Base-by-base conservation (phyloP, 208 protist species). In the Jaenimonas drosophilae region DNA sequence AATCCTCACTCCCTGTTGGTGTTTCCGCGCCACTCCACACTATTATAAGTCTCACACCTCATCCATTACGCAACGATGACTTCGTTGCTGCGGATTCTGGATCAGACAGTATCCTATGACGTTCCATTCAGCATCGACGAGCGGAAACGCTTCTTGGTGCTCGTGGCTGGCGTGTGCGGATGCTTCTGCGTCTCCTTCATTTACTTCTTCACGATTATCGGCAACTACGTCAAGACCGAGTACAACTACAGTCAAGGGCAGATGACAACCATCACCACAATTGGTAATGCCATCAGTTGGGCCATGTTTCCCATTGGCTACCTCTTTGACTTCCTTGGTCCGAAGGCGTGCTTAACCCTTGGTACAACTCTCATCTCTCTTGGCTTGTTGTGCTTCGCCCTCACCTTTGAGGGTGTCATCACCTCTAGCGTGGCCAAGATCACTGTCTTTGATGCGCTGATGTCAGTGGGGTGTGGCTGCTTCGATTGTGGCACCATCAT, bases 401-500 rank as follows among this genome's bases (percentile, higher is more conserved):
- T 86, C 26, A 45, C 71, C 17, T 81, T 86, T 31, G 38, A 71
- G 6, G 71, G 61, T 17, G 24, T 60, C n/a, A 70, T 86, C 41
- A 41, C 34, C 16, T 49, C 42, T 25, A 37, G 11, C 9, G 55
- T 74, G 0, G 17, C 65, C 30, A 55, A 39, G 9, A 69, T 85
- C 37, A 26, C 60, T 37, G 46, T 84, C 25, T 79, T 79, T 46
- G 61, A 56, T 39, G 70, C 70, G 21, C 65, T 84, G 32, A 49
- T 78, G 56, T 67, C 76, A 52, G 59, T 74, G 28, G 75, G 75
- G 27, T 76, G 69, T 19, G 20, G 55, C n/a, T 63, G 46, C 19
- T 74, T 85, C 34, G 76, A 80, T 29, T 58, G 61, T 9, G 68
- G 64, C 19, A 68, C 76, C n/a, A 54, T 85, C n/a, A 85, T 85